A percentile compares a stretch with the other conserved stretches of the same genome.
Conservation (phyloP, 2,329 filamentous ascomycete genomes). For the Fusarium nurragi region DNA sequence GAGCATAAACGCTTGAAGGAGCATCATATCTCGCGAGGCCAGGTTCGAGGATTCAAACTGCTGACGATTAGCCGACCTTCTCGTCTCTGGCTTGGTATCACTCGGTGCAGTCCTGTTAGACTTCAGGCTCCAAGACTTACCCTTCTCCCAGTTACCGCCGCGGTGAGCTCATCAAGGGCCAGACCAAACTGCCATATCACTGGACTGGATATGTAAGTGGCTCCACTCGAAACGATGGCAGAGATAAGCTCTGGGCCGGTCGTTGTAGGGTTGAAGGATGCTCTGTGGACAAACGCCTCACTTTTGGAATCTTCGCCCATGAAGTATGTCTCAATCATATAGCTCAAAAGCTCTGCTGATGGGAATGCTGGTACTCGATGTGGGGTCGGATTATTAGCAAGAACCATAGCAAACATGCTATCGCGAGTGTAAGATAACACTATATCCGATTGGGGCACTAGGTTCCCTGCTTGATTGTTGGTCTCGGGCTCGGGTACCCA, state of each 20-base stretch:
- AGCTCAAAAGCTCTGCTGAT: constrained; percentile 37
- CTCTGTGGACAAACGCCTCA: constrained; percentile 35
- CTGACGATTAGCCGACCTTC: background rate
- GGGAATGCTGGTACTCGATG: constrained; percentile 39
- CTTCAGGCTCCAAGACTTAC: constrained; percentile 19
- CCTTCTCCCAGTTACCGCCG: constrained; percentile 19
- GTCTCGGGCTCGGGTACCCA: constrained; percentile 32
- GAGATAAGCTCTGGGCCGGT: constrained; percentile 33
- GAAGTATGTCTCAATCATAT: constrained; percentile 35
- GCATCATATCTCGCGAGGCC: constrained; percentile 28
- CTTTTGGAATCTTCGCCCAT: constrained; percentile 27
- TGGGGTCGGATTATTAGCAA: constrained; percentile 33
- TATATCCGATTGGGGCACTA: background rate
- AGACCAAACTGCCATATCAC: constrained; percentile 42
- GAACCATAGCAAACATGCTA: constrained; percentile 40
- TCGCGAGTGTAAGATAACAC: constrained; percentile 33
- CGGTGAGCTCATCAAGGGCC: constrained; percentile 34
- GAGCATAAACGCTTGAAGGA: constrained; percentile 39
- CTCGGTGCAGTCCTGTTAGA: background rate
- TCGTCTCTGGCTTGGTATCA: background rate
- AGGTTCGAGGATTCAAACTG: constrained; percentile 27
- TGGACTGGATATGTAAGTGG: constrained; percentile 29
- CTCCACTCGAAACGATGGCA: constrained; percentile 38
- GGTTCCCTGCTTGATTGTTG: constrained; percentile 14
- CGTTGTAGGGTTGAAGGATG: constrained; percentile 30